Base-by-base conservation (phyloP, 371 early-diverging fungal genomes). In the Haplosporangium sp. region DNA sequence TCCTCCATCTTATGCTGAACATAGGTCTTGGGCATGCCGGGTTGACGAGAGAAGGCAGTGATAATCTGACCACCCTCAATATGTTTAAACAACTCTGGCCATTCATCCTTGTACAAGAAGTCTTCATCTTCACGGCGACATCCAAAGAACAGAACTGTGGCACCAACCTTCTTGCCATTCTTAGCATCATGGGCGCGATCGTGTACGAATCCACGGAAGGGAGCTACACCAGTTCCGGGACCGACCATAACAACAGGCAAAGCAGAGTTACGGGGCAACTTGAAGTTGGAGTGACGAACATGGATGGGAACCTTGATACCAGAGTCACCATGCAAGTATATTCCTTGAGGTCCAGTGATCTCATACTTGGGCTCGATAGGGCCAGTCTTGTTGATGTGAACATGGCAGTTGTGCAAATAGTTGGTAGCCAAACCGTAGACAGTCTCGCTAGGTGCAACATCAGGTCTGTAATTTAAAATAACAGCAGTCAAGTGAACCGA, bases 141-240 rank as follows among this genome's bases (percentile, higher is more conserved):
- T 15, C 99, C 99, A 85, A 91, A 97, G 87, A 96, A 98, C 69
- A 99, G 84, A 53, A 96, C 82, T 1, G 98, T 94, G 1, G 93
- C 87, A 15, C 99, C 97, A 39, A 93, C 88, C 19, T 86, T 82
- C 59, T 84, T 85, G 67, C 89, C 88, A 37, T 89, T 77, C 53
- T 85, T 81, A 48, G 84, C 89, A 71, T 87, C 87, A 20, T 85
- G 72, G 17, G 92, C 92, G 68, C 99, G 93, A 74, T 99, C 98
- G 69, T 93, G 92, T 3, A 97, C 83, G 85, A 99, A 99, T 0
- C 93, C 99, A 48, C 95, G 90, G 94, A 98, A 98, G 17, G 99
- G 99, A 11, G 99, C 99, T 34, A 99, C 95, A 53, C 99, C 99
- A 1, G 99, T 99, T 58, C 99, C 99, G 17, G 99, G 98, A 4